Percentiles rank a stretch among this genome's conserved stretches.
phyloP scores from a whole-genome alignment of 768 basidiomycete genomes.

The Postia placenta region DNA sequence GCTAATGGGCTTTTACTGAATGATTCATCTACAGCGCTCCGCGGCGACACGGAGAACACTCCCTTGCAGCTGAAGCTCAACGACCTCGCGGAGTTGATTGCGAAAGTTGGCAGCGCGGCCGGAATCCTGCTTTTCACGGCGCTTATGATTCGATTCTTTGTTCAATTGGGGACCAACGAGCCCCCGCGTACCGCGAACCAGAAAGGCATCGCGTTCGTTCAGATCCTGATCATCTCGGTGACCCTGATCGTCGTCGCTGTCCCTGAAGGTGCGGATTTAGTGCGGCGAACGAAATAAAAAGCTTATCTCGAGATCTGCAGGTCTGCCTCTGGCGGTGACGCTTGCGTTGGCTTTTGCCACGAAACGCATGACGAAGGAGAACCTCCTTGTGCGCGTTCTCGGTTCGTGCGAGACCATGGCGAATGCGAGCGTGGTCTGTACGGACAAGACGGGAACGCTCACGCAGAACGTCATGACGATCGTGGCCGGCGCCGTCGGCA shows the following conservation, averaged over 20 bases:
- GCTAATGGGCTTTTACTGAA: background rate
- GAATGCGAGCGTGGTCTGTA: constrained; percentile 92
- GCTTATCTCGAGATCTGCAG: constrained; percentile 28
- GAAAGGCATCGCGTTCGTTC: constrained; percentile 87
- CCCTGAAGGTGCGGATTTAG: constrained; percentile 54
- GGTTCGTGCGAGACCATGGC: constrained; percentile 99
- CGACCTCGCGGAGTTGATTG: constrained; percentile 89
- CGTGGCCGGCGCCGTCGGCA: constrained; percentile 91
- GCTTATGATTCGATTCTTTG: constrained; percentile 93
- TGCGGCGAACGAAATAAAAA: constrained; percentile 3
- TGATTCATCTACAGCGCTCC: constrained; percentile 53
- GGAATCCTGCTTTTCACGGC: constrained; percentile 77
- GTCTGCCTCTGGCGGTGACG: constrained; percentile 92
- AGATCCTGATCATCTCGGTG: constrained; percentile 92
- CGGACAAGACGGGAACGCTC: constrained; percentile 95
- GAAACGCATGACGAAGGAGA: constrained; percentile 95
- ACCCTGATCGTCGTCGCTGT: constrained; percentile 87
- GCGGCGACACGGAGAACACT: constrained; percentile 81
- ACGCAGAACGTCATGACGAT: constrained; percentile 95
- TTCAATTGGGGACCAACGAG: constrained; percentile 62
- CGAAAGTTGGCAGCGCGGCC: constrained; percentile 79
- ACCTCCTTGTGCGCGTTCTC: constrained; percentile 90
- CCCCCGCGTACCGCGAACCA: constrained; percentile 66
- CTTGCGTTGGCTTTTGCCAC: constrained; percentile 96
- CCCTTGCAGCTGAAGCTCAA: constrained; percentile 95